Evolutionary conservation across 306 rosid genomes (phyloP), one percentile per base, ranked within the genome.

Genomic region (Phaseolus lunatus): DNA sequence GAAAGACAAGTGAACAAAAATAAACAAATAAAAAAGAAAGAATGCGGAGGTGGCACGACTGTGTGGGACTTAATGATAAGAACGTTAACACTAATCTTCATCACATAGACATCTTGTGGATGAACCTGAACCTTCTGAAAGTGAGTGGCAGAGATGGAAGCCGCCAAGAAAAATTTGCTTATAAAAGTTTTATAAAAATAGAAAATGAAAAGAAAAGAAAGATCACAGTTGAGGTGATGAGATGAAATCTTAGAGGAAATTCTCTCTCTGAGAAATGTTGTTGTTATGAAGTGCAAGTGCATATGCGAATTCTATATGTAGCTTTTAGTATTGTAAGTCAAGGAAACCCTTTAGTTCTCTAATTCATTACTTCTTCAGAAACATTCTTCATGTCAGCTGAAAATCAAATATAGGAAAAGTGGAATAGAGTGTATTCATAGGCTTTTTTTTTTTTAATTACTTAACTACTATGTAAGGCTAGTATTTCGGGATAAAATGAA

Each of bases 11-110:
- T 19, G 37, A 48, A 76, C 16, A 27, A 19, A 29, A 58, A 59
- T 1, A 58, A 39, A 19, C 4, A 72, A 26, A 66, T 9, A 57
- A 54, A 70, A 48, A n/a, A 16, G 14, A 53, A 62, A 68, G 72
- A 70, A 48, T 14, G 56, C 5, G 49, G 19, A 59, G 44, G 70
- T 56, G 79, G 77, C 68, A 67, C 16, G 4, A 77, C 76, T 31
- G 18, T 71, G 59, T 43, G 76, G 70, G 79, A 7, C 80, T 41
- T 41, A 76, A 58, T 61, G 78, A 74, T 68, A 73, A 72, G 67
- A 62, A 76, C 20, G 58, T 45, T 22, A 78, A 49, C 5, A 11
- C 41, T n/a, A 6, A 75, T 74, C 44, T 84, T 76, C 77, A 52
- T 79, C 57, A 61, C 19, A 58, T 33, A 26, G 12, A 68, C 27